phyloP scores from a whole-genome alignment of 2,329 filamentous ascomycete species.

The Colletotrichum viniferum region DNA sequence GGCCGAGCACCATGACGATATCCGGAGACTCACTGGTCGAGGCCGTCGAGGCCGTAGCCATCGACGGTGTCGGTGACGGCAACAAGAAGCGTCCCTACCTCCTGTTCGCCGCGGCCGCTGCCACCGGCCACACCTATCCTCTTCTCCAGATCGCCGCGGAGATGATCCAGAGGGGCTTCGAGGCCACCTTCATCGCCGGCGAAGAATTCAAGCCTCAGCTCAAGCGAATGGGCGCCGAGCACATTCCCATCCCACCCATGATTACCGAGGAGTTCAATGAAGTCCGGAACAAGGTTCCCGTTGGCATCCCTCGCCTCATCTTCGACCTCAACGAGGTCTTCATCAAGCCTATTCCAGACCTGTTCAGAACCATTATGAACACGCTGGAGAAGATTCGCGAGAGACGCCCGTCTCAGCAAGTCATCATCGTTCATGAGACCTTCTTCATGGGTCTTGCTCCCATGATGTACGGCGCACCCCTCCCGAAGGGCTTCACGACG shows the following conservation, averaged over 20 bases:
- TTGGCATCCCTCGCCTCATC: conserved; percentile 30
- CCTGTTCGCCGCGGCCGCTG: conserved; percentile 30
- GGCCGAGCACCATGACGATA: background rate
- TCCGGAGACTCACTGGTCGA: background rate
- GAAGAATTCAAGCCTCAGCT: conserved; percentile 37
- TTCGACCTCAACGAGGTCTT: conserved; percentile 39
- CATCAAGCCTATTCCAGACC: conserved; percentile 33
- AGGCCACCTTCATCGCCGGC: conserved; percentile 45
- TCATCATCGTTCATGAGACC: conserved; percentile 49
- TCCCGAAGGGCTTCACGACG: conserved; percentile 38
- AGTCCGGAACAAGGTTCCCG: conserved; percentile 19
- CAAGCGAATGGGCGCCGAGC: conserved; percentile 40
- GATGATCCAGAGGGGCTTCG: conserved; percentile 43
- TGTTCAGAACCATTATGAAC: conserved; percentile 35
- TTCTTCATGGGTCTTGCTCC: conserved; percentile 41
- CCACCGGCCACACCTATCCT: conserved; percentile 34
- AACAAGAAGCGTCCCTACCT: conserved; percentile 29
- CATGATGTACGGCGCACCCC: conserved; percentile 39
- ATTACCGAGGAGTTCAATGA: conserved; percentile 24
- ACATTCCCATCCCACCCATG: conserved; percentile 26
- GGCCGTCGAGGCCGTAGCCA: background rate
- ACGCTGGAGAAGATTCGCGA: conserved; percentile 37
- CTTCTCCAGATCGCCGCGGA: conserved; percentile 37
- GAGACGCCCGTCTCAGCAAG: conserved; percentile 35
- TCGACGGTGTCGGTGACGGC: conserved; percentile 1